Base-by-base conservation (phyloP, 768 basidiomycete species). In the Suillus placidus region DNA sequence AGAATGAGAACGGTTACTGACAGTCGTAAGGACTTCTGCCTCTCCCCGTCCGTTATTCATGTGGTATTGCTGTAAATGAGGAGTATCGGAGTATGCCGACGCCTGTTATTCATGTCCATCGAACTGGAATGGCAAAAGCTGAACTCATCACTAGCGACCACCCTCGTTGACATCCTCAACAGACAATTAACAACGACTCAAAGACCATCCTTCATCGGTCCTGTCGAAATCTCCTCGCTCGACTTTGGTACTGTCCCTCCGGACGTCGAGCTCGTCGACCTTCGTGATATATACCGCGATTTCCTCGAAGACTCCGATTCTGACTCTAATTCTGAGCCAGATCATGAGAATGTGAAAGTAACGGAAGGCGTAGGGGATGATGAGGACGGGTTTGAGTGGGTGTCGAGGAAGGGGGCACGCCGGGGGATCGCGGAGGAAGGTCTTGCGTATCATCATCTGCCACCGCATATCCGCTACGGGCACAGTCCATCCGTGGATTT, bases 151-250 rank as follows among this genome's bases (percentile, higher is more conserved):
- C 85, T 97, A 13, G 85, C 94, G 9, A 80, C 81, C 20, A 83
- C 83, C 37, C 83, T 96, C 65, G 85, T 95, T 64, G 83, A 86
- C 45, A 73, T 90, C 56, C 88, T 99, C 72, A 95, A 97, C 80
- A 80, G 81, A 65, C 91, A 94, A 64, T 89, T 99, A 30, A 73
- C 84, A 7, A 84, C 79, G 58, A 87, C 89, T 3, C 78, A 86
- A 38, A 80, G 93, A n/a, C 97, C 97, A 0, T 94, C 94, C 12
- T 99, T 96, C 77, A 92, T 99, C 43, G 97, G 97, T 2, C 95
- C 96, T 16, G 87, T 99, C 65, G 85, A 90, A 66, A 88, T 99
- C 63, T 90, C 88, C 2, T 88, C 89, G 4, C 85, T 99, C 63
- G 92, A 94, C 65, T 96, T 99, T 77, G 97, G 97, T 38, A 87